These are phyloP conservation scores for Oryza rufipogon DNA, from an alignment of 176 grass and related monocot genomes.

Conservation along the genomic window DNA sequence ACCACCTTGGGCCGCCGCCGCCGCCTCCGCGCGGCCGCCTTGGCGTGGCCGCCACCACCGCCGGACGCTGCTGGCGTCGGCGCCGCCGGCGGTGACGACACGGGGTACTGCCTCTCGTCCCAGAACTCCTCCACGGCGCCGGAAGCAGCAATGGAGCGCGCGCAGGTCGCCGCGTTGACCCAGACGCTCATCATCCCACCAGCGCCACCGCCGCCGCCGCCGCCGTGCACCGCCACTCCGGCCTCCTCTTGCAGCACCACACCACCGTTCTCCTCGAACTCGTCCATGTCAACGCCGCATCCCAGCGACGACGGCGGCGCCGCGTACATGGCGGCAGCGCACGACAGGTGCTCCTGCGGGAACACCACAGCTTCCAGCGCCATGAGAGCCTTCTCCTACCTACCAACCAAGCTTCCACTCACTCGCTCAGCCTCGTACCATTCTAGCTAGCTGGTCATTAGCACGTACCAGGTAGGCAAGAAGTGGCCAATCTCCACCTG, in stretches of 20 bases:
- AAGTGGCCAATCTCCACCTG: neutral
- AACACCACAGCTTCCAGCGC: slow-evolving; percentile 56
- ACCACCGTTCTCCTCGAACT: slow-evolving; percentile 48
- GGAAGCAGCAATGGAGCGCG: slow-evolving; percentile 22
- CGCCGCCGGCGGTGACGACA: slow-evolving; percentile 8
- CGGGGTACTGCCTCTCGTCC: slow-evolving; percentile 12
- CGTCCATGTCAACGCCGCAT: slow-evolving; percentile 40
- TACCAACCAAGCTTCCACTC: neutral
- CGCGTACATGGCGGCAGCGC: neutral
- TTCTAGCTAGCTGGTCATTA: slow-evolving; percentile 2
- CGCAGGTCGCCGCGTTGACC: slow-evolving; percentile 30
- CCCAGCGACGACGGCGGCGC: slow-evolving; percentile 17
- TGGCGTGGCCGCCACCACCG: neutral
- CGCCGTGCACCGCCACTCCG: neutral
- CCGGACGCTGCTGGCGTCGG: neutral
- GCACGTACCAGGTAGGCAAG: slow-evolving; percentile 13
- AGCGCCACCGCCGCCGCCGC: neutral
- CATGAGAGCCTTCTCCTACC: slow-evolving; percentile 4
- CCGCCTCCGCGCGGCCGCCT: slow-evolving; percentile 21
- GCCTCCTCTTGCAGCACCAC: slow-evolving; percentile 41
- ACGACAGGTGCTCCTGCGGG: slow-evolving; percentile 31
- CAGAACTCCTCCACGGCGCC: slow-evolving; percentile 32
- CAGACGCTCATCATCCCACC: neutral
- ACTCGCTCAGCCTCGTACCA: neutral
- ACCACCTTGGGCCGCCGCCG: slow-evolving; percentile 35